Base-by-base conservation (phyloP, 1,139 yeast genomes). In the Scheffersomyces quercinus region DNA sequence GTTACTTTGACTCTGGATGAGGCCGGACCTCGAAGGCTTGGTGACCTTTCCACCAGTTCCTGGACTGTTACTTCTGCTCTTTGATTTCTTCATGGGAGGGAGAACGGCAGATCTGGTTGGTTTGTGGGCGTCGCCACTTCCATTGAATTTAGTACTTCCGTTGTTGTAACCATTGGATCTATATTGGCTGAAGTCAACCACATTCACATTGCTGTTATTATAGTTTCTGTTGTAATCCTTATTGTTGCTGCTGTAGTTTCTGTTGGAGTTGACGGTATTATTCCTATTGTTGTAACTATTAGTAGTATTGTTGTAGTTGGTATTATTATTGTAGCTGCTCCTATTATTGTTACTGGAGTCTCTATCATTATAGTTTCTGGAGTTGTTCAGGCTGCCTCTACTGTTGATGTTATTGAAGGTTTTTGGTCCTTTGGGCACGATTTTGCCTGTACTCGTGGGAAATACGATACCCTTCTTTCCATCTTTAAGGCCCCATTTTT, bases 131-230 rank as follows among this genome's bases (percentile, higher is more conserved):
- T 14, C 7, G 15, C 35, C 24, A 20, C 20, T 14, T 10, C n/a
- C 15, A 4, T 13, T 13, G 14, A 31, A 9, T 83, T 88, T 53
- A 83, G 87, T 8, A 83, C 91, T 0, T 74, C 86, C 36, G 67
- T 85, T n/a, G 74, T 79, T 2, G 26, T 20, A 20, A 3, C 8
- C 26, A 8, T 6, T 20, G 8, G 26, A 20, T 6, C 26, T 20
- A 6, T 20, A 20, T 8, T 20, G 26, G 26, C 26, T 20, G 7
- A 20, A 20, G 26, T 20, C 26, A 9, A 20, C 26, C 26, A 20
- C 26, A 20, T 63, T 86, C 36, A 63, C 85, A 15, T 55, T 76
- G 12, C 63, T 82, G 40, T 40, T 41, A 33, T 47, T 49, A 37
- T 44, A 29, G 39, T 50, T 42, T 36, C 41, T 44, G 41, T 48